These are phyloP conservation scores for Aspergillus sclerotioniger DNA, from an alignment of 495 filamentous ascomycete genomes.

Conservation along the genomic window DNA sequence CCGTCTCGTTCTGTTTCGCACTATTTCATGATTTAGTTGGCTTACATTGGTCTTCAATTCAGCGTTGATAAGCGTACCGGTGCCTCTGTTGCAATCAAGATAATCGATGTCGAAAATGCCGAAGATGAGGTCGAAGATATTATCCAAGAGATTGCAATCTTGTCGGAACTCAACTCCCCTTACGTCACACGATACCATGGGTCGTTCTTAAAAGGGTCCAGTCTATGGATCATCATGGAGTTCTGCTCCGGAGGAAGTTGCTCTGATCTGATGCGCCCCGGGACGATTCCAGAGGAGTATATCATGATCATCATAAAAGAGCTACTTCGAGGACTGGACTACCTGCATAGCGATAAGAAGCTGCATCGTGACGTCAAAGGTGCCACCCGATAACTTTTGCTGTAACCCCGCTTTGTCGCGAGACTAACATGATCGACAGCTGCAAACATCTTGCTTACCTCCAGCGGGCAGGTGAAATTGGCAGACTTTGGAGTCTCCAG, in stretches of 20 bases:
- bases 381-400: slow-evolving; percentile 30
- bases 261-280: slow-evolving; percentile 87
- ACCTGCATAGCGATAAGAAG: slow-evolving; percentile 92
- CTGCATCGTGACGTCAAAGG: slow-evolving; percentile 97
- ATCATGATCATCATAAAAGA: slow-evolving; percentile 93
- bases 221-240: slow-evolving; percentile 98
- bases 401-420: not conserved
- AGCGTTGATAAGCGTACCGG: slow-evolving; percentile 84
- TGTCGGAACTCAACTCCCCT: slow-evolving; percentile 89
- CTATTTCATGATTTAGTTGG: not conserved
- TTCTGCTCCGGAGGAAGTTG: slow-evolving; percentile 93
- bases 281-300: slow-evolving; percentile 87
- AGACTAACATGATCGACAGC: slow-evolving; percentile 50
- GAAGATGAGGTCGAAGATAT: slow-evolving; percentile 99
- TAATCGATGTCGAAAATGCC: slow-evolving; percentile 97
- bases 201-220: slow-evolving; percentile 89
- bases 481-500: slow-evolving; percentile 98
- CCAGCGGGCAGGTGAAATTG: slow-evolving; percentile 92
- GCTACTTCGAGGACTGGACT: slow-evolving; percentile 84
- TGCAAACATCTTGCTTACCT: slow-evolving; percentile 82
- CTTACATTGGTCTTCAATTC: slow-evolving; percentile 3
- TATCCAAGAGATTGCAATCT: slow-evolving; percentile 94
- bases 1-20: slow-evolving; percentile 26
- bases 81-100: slow-evolving; percentile 87
- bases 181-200: slow-evolving; percentile 97